These are phyloP conservation scores for Micractinium conductrix DNA, from an alignment of 139 green algal species.

Conservation along the genomic window DNA sequence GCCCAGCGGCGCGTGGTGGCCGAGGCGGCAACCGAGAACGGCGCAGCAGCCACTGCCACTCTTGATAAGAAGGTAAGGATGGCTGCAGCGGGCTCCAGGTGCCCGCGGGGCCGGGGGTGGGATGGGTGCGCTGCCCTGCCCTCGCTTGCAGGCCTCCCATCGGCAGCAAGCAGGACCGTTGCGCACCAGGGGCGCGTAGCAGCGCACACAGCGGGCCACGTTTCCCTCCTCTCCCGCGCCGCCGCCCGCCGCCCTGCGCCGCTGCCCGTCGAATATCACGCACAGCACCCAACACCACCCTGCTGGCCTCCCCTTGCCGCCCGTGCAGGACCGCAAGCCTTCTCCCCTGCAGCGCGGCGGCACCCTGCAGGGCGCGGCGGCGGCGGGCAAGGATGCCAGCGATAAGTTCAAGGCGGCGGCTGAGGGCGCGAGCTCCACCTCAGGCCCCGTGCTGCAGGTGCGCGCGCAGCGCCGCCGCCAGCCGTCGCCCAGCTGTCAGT, in stretches of 20 bases:
- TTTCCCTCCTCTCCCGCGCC: no score
- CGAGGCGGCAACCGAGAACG: conserved; percentile 19
- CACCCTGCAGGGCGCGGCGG: conserved; percentile 70
- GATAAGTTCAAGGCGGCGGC: conserved; percentile 60
- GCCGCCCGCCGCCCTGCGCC: no score
- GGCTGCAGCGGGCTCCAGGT: background rate
- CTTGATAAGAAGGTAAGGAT: conserved; percentile 5
- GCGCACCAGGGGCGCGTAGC: background rate
- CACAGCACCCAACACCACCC: no score
- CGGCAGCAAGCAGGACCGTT: background rate
- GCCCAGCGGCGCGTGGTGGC: conserved; percentile 3
- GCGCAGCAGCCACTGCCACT: conserved; percentile 18
- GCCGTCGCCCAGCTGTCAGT: no score
- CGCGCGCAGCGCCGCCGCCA: no score
- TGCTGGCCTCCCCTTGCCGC: background rate
- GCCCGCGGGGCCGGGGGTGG: no score
- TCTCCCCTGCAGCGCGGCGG: conserved; percentile 73
- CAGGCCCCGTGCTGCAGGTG: conserved; percentile 34
- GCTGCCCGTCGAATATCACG: no score
- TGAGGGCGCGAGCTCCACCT: conserved; percentile 18
- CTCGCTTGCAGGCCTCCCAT: no score
- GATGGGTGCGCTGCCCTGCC: background rate
- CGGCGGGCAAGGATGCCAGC: conserved; percentile 74
- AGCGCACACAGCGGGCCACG: no score
- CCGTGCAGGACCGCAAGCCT: conserved; percentile 62